phyloP scores from a whole-genome alignment of 495 filamentous ascomycete species.

The Neurospora intermedia region DNA sequence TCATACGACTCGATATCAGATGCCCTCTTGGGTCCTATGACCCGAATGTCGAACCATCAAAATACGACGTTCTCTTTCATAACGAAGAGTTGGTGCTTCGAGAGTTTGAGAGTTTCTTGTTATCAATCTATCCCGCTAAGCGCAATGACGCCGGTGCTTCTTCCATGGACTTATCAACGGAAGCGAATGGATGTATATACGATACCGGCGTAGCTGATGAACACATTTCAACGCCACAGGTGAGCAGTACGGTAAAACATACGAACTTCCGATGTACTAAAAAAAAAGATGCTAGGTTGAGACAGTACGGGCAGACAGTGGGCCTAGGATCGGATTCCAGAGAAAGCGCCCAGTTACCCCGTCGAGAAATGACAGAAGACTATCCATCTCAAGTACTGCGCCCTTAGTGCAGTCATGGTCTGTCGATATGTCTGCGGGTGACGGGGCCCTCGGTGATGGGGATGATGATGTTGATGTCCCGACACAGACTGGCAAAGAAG shows the following conservation, averaged over 20 bases:
- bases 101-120: conserved; percentile 41
- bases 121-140: conserved; percentile 26
- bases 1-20: conserved; percentile 60
- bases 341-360: not conserved
- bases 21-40: conserved; percentile 72
- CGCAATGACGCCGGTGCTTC: not conserved
- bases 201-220: not conserved
- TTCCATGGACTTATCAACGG: not conserved
- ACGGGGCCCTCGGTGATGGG: conserved; percentile 7
- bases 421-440: conserved; percentile 12
- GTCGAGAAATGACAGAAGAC: not conserved
- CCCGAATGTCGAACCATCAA: conserved; percentile 79
- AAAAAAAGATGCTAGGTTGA: not conserved
- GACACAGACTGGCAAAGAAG: not conserved
- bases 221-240: not conserved
- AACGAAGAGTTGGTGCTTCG: conserved; percentile 41
- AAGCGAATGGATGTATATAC: not conserved
- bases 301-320: not conserved
- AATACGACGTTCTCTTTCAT: conserved; percentile 77
- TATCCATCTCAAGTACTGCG: not conserved
- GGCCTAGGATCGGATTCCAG: not conserved
- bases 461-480: not conserved
- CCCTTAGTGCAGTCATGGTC: conserved; percentile 5
- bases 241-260: not conserved
- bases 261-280: not conserved